These are phyloP conservation scores for Neurospora sp. DNA, from an alignment of 2,329 filamentous ascomycete genomes.

Conservation along the genomic window DNA sequence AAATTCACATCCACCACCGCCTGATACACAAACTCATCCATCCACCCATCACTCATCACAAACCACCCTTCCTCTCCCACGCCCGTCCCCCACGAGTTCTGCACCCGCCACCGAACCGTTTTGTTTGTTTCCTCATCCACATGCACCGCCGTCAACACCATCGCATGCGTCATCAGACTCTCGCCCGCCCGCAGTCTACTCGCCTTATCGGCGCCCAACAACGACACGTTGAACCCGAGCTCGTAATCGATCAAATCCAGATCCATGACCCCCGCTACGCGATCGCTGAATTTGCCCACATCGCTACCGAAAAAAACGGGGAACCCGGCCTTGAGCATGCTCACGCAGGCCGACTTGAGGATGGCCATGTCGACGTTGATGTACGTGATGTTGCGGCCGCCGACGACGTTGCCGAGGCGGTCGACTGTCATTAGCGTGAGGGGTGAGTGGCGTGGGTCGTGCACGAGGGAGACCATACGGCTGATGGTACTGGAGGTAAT, in stretches of 20 bases:
- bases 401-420: conserved; percentile 72
- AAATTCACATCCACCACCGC: conserved; percentile 70
- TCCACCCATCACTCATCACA: conserved; percentile 76
- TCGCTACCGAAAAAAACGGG: conserved; percentile 87
- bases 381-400: conserved; percentile 66
- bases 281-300: conserved; percentile 73
- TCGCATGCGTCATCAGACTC: conserved; percentile 81
- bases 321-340: conserved; percentile 67
- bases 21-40: conserved; percentile 77
- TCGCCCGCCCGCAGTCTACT: conserved; percentile 65
- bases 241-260: conserved; percentile 66
- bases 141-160: conserved; percentile 84
- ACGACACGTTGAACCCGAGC: conserved; percentile 67
- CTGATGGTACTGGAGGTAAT: conserved; percentile 51
- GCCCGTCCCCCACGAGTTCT: conserved; percentile 72
- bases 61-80: conserved; percentile 75
- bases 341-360: conserved; percentile 64
- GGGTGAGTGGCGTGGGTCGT: conserved; percentile 73
- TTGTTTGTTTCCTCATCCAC: conserved; percentile 51
- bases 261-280: conserved; percentile 66
- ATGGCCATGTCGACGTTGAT: conserved; percentile 68
- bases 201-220: conserved; percentile 68
- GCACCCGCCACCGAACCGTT: conserved; percentile 70
- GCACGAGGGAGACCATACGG: conserved; percentile 69
- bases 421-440: conserved; percentile 65